Percentiles rank a stretch among this genome's conserved stretches.
These are phyloP conservation scores for Capronia coronata DNA, from an alignment of 2,329 filamentous ascomycete genomes.

Conservation along the genomic window DNA sequence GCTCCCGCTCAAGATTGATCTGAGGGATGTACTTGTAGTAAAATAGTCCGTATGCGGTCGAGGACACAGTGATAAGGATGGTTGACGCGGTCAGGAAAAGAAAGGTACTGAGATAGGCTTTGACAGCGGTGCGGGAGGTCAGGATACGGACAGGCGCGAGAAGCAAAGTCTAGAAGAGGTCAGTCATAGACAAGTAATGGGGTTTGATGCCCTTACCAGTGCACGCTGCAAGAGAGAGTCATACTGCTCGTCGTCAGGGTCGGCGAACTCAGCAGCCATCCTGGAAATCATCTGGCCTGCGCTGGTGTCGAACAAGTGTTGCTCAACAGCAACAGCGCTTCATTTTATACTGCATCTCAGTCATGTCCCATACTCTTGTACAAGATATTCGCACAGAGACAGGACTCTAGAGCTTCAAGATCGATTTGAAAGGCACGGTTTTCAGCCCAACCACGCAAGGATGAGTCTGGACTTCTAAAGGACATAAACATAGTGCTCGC, in stretches of 20 bases:
- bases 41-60: slow-evolving; percentile 58
- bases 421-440: too few relatives aligned
- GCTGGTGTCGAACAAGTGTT: not conserved
- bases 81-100: slow-evolving; percentile 49
- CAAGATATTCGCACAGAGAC: too few relatives aligned
- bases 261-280: slow-evolving; percentile 10
- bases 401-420: too few relatives aligned
- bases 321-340: not conserved
- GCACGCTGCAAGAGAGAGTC: slow-evolving; percentile 14
- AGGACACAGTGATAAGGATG: slow-evolving; percentile 52
- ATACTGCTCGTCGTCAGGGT: slow-evolving; percentile 5
- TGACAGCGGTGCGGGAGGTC: slow-evolving; percentile 56
- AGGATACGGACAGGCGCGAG: slow-evolving; percentile 50
- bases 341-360: too few relatives aligned
- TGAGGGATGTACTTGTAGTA: slow-evolving; percentile 64
- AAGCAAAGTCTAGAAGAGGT: slow-evolving; percentile 43
- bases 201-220: slow-evolving; percentile 5
- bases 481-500: too few relatives aligned
- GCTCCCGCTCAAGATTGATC: slow-evolving; percentile 54
- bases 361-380: too few relatives aligned
- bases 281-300: not conserved
- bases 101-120: slow-evolving; percentile 56
- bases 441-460: too few relatives aligned
- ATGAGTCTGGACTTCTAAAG: too few relatives aligned
- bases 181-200: not conserved